Base-by-base conservation (phyloP, 352 stramenopile species). In the Chrysophaeum taylorii region DNA sequence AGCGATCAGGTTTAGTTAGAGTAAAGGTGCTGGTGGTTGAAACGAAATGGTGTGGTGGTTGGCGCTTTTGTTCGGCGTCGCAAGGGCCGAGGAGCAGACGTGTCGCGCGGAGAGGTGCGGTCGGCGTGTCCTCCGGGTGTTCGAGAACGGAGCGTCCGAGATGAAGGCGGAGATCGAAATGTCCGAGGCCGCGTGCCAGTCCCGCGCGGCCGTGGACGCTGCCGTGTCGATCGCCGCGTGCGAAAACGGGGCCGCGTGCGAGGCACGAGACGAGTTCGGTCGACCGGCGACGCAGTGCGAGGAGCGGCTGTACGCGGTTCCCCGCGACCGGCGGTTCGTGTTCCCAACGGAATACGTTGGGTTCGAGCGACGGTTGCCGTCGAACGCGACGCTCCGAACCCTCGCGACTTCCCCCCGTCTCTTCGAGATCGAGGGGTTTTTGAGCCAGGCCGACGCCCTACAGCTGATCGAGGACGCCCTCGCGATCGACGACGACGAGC, bases 391-490 rank as follows among this genome's bases (percentile, higher is more conserved):
- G 52, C 33, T 63, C 15, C 36, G 27, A 68, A 82, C 75, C 1
- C 63, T 82, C 5, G 74, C 68, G 36, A 48, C 71, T 38, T 66
- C 48, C 4, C 89, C 89, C 18, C 82, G 87, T 27, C 87, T 89
- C 50, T 93, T 93, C 76, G 81, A 83, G 57, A 53, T 95, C 48
- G 79, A 91, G 77, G 86, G 93, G 61, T 94, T 95, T 63, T 91
- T 95, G 70, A 85, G 78, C 50, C 71, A 77, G 31, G 80, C 84
- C 2, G 89, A 95, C 68, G 85, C 87, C 12, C 84, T 93, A 63
- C 78, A 79, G 15, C 72, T 94, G 61, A 87, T 94, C 43, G 73
- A 86, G n/a, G 64, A 81, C 71, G 91, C 87, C 43, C 62, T 90
- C 29, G 79, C 85, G 68, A 92, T 94, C 76, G 79, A 87, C 35